Percentiles rank a stretch among this genome's conserved stretches.
Evolutionary conservation across 2,329 filamentous ascomycete genomes (phyloP).

Genomic region (Dendrostoma leiphaemia): DNA sequence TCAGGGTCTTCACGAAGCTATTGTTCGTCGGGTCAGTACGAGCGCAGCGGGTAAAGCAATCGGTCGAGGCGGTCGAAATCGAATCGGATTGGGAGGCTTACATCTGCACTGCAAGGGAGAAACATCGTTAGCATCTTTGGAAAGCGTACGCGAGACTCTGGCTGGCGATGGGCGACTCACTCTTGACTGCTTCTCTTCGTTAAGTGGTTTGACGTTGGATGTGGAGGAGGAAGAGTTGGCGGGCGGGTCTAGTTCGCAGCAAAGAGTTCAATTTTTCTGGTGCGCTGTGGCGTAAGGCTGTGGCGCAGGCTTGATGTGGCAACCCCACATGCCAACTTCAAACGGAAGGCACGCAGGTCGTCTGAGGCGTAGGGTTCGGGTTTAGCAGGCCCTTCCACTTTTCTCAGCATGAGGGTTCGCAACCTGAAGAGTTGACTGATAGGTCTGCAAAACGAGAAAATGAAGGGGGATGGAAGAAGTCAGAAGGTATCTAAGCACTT

Average conservation of each 20-base stretch:
- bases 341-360: too few species aligned
- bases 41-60: constrained; percentile 5
- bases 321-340: too few species aligned
- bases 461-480: too few species aligned
- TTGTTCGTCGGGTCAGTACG: constrained; percentile 23
- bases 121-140: constrained; percentile 23
- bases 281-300: too few species aligned
- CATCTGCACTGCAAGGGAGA: constrained; percentile 76
- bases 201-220: constrained; percentile 26
- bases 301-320: too few species aligned
- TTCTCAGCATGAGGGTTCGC: too few species aligned
- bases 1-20: constrained; percentile 99
- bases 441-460: too few species aligned
- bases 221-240: constrained; percentile 16
- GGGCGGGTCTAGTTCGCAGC: constrained; percentile 2
- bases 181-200: constrained; percentile 56
- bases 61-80: constrained; percentile 20
- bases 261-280: background rate
- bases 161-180: constrained; percentile 43
- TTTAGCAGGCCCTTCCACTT: too few species aligned
- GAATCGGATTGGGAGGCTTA: constrained; percentile 49
- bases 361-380: too few species aligned
- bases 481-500: too few species aligned
- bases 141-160: constrained; percentile 1
- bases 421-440: too few species aligned